phyloP scores from a whole-genome alignment of 2,329 filamentous ascomycete species.

The Diaporthe capsici region DNA sequence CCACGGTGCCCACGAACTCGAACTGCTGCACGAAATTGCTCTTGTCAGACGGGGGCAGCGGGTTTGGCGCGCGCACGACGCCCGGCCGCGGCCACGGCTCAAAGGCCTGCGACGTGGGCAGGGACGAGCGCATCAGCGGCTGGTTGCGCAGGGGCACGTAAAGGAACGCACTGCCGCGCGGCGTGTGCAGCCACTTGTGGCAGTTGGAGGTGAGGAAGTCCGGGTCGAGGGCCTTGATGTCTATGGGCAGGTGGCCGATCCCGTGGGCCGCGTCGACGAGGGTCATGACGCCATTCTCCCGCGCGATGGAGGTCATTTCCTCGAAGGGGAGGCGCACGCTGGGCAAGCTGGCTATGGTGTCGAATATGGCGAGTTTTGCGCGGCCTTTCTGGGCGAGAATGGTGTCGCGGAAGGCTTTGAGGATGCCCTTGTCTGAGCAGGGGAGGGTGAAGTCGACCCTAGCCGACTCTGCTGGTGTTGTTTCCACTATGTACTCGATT shows the following conservation, averaged over 20 bases:
- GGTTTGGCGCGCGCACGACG: constrained; percentile 50
- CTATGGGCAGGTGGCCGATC: constrained; percentile 81
- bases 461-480: constrained; percentile 61
- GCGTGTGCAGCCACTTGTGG: constrained; percentile 91
- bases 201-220: constrained; percentile 92
- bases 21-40: constrained; percentile 78
- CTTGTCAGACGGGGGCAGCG: constrained; percentile 62
- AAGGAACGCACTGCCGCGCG: constrained; percentile 84
- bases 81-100: constrained; percentile 55
- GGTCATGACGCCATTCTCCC: constrained; percentile 76
- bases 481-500: constrained; percentile 79
- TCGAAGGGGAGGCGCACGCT: constrained; percentile 87
- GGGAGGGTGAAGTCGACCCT: constrained; percentile 77
- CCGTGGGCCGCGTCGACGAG: constrained; percentile 89
- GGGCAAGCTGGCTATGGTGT: constrained; percentile 83
- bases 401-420: constrained; percentile 71
- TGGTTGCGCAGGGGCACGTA: constrained; percentile 86
- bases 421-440: constrained; percentile 75
- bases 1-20: constrained; percentile 81
- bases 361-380: constrained; percentile 81
- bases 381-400: constrained; percentile 72
- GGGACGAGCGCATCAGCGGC: constrained; percentile 76
- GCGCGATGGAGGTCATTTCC: constrained; percentile 73
- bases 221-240: constrained; percentile 76
- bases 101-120: constrained; percentile 88